phyloP scores from a whole-genome alignment of 495 filamentous ascomycete species.

The Bacidia gigantensis region DNA sequence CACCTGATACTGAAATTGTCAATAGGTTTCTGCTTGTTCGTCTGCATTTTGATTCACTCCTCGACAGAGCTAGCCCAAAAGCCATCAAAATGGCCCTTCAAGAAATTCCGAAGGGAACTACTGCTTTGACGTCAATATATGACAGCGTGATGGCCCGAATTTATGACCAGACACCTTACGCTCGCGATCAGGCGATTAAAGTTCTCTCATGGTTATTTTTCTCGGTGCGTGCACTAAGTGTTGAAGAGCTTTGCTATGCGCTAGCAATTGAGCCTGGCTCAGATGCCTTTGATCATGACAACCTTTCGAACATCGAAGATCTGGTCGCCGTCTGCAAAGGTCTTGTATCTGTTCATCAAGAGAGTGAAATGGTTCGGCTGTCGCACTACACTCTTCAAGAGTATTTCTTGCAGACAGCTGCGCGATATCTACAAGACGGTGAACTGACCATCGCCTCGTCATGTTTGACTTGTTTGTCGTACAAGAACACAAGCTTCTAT shows the following conservation, averaged over 20 bases:
- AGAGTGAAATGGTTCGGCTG: slow-evolving; percentile 19
- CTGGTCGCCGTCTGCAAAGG: slow-evolving; percentile 24
- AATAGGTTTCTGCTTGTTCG: slow-evolving; percentile 10
- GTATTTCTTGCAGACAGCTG: slow-evolving; percentile 16
- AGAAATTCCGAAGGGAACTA: not conserved
- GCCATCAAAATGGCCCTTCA: slow-evolving; percentile 4
- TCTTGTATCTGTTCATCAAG: slow-evolving; percentile 21
- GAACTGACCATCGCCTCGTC: slow-evolving; percentile 10
- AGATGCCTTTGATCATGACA: slow-evolving; percentile 25
- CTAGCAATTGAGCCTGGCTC: slow-evolving; percentile 22
- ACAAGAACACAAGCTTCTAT: not conserved
- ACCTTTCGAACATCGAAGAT: slow-evolving; percentile 24
- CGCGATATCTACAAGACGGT: slow-evolving; percentile 1
- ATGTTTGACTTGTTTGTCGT: slow-evolving; percentile 16
- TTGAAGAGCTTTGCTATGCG: slow-evolving; percentile 22
- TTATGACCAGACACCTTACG: slow-evolving; percentile 9
- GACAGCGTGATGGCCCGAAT: slow-evolving; percentile 18
- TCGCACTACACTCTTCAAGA: slow-evolving; percentile 23
- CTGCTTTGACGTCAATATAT: slow-evolving; percentile 12
- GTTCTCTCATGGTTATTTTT: slow-evolving; percentile 14
- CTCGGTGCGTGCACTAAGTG: slow-evolving; percentile 8
- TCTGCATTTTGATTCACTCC: slow-evolving; percentile 6
- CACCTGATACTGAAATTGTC: not conserved
- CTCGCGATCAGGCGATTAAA: slow-evolving; percentile 1
- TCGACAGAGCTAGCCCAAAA: slow-evolving; percentile 1